Evolutionary conservation across 306 rosid genomes (phyloP).

Genomic region (Mimosa bimucronata): DNA sequence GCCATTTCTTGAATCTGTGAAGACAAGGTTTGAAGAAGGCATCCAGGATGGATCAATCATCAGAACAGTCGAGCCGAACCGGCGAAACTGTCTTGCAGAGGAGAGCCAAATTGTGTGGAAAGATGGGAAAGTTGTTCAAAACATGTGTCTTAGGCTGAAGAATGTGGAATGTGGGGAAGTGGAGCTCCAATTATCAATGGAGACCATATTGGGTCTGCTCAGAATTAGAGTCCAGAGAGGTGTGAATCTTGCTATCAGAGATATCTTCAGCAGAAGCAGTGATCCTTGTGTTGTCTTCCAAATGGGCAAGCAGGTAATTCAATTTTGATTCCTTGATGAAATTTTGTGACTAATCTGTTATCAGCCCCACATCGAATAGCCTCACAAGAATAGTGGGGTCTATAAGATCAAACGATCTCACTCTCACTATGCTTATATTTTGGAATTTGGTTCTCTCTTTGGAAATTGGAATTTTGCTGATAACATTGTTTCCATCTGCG

Average conservation of each 20-base stretch:
- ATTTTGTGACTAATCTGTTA: neutral
- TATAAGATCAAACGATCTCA: too few relatives aligned
- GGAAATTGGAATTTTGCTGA: too few relatives aligned
- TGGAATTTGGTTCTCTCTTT: too few relatives aligned
- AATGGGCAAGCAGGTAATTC: constrained; percentile 73
- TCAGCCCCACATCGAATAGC: too few relatives aligned
- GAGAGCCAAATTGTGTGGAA: constrained; percentile 67
- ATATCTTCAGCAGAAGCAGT: constrained; percentile 53
- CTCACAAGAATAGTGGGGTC: too few relatives aligned
- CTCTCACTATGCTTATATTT: too few relatives aligned
- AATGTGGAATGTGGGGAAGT: constrained; percentile 89
- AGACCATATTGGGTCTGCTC: constrained; percentile 72
- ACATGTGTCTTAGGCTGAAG: constrained; percentile 70
- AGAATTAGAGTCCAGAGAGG: constrained; percentile 70
- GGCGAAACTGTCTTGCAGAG: constrained; percentile 72
- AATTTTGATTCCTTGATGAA: neutral
- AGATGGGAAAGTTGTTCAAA: constrained; percentile 60
- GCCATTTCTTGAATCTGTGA: constrained; percentile 52
- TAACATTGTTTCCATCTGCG: neutral
- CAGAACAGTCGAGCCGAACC: neutral
- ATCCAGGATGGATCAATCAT: constrained; percentile 58
- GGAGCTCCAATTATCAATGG: constrained; percentile 71
- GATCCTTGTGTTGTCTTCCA: constrained; percentile 84
- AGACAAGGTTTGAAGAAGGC: constrained; percentile 40
- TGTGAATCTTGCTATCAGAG: constrained; percentile 79